phyloP scores from a whole-genome alignment of 176 grass and related monocot species.

The Triticum aestivum region DNA sequence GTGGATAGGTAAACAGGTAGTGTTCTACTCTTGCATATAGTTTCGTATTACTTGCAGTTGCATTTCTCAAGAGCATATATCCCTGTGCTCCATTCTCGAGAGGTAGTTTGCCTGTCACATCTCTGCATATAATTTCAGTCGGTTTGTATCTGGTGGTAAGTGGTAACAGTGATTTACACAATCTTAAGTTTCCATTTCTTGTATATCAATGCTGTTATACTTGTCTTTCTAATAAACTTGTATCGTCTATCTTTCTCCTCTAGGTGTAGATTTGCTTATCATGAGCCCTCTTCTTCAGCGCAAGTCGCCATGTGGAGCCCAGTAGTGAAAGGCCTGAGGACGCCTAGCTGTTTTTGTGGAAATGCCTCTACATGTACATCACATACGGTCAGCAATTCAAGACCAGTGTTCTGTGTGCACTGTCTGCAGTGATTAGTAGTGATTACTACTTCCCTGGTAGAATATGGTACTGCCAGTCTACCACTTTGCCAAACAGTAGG shows the following conservation, averaged over 20 bases:
- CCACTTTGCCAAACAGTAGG: neutral
- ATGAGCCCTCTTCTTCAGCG: conserved; percentile 3
- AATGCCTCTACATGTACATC: neutral
- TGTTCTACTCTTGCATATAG: neutral
- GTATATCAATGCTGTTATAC: no score
- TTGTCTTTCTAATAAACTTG: neutral
- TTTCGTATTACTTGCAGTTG: neutral
- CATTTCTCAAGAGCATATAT: conserved; percentile 5
- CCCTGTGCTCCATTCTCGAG: neutral
- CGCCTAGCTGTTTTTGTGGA: neutral
- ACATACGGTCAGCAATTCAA: conserved; percentile 15
- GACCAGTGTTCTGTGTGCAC: neutral
- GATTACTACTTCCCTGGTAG: neutral
- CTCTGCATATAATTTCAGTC: neutral
- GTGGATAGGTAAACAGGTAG: neutral
- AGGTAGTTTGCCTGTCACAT: neutral
- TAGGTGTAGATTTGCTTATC: conserved; percentile 15
- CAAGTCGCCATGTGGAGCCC: conserved; percentile 1
- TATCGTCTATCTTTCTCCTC: neutral
- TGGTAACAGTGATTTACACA: no score
- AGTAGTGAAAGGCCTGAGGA: neutral
- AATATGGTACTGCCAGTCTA: conserved; percentile 14
- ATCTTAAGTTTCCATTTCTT: no score
- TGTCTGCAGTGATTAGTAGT: neutral
- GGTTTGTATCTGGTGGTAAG: no score